Conservation (phyloP, 306 rosid genomes). For the Mimosa bimucronata region DNA sequence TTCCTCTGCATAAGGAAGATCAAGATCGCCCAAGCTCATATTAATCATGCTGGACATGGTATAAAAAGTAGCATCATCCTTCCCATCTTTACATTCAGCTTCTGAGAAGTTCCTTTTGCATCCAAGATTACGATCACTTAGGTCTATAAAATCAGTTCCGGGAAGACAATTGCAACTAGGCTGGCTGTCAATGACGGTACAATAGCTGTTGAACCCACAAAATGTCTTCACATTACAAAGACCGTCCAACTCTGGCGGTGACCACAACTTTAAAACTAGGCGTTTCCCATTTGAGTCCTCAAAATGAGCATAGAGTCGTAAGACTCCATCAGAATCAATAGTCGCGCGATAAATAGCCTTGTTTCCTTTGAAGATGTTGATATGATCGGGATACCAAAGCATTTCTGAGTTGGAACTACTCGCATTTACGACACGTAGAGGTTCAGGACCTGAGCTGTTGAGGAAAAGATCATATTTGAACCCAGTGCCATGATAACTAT, state of each 20-base stretch:
- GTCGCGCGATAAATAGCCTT: conserved; percentile 38
- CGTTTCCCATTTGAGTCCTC: background rate
- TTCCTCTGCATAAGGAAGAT: background rate
- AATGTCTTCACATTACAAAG: background rate
- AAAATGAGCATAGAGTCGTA: conserved; percentile 23
- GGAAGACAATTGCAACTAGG: background rate
- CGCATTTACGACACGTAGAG: background rate
- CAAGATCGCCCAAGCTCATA: background rate
- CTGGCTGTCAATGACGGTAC: conserved; percentile 8
- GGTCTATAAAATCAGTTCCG: conserved; percentile 26
- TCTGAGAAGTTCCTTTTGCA: conserved; percentile 34
- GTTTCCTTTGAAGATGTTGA: background rate
- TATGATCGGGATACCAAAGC: accelerated
- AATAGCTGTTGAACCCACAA: conserved; percentile 43
- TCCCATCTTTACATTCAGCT: conserved; percentile 9
- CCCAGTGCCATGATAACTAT: no score
- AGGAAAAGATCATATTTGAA: no score
- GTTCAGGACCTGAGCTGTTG: no score
- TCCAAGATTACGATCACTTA: conserved; percentile 6
- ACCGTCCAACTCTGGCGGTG: accelerated
- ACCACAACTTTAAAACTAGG: background rate
- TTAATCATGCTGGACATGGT: background rate
- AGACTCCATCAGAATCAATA: conserved; percentile 34
- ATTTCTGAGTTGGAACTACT: background rate
- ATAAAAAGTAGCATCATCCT: background rate